These are phyloP conservation scores for Metarhizium brunneum DNA, from an alignment of 2,329 filamentous ascomycete species.

Conservation along the genomic window DNA sequence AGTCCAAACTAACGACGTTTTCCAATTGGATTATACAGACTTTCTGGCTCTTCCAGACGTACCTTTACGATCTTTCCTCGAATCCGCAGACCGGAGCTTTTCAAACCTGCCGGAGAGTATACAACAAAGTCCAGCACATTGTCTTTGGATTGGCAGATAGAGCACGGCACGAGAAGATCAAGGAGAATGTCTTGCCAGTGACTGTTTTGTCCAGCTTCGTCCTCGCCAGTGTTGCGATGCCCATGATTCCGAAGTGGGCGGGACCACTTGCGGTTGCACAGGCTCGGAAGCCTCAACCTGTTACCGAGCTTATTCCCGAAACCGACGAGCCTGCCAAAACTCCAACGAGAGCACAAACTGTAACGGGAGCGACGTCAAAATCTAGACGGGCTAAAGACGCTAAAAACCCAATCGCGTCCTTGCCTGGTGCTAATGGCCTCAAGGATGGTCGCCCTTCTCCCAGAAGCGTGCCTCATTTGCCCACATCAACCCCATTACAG, in stretches of 20 bases:
- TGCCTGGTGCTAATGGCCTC: constrained; percentile 26
- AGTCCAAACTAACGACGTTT: constrained; percentile 12
- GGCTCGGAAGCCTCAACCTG: constrained; percentile 59
- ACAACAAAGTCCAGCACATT: constrained; percentile 83
- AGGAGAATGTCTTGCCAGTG: constrained; percentile 72
- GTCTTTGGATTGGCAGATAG: constrained; percentile 71
- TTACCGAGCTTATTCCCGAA: constrained; percentile 20
- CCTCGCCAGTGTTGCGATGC: constrained; percentile 65
- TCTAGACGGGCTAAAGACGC: constrained; percentile 38
- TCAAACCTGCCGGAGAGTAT: constrained; percentile 72
- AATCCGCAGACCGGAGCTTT: constrained; percentile 70
- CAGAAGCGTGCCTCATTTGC: constrained; percentile 14
- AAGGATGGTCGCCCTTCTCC: constrained; percentile 18
- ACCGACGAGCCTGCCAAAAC: constrained; percentile 38
- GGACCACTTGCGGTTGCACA: constrained; percentile 76
- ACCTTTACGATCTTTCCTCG: constrained; percentile 69
- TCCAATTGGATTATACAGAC: constrained; percentile 42
- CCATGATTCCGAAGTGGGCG: constrained; percentile 66
- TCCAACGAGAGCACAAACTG: constrained; percentile 56
- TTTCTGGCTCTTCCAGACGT: constrained; percentile 85
- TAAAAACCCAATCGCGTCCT: constrained; percentile 33
- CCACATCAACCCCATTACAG: constrained; percentile 12
- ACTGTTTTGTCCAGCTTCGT: constrained; percentile 75
- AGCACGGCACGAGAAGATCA: constrained; percentile 63
- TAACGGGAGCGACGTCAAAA: constrained; percentile 40